phyloP scores from a whole-genome alignment of 1,139 yeast genomes.

The Candida buenavistaensis region DNA sequence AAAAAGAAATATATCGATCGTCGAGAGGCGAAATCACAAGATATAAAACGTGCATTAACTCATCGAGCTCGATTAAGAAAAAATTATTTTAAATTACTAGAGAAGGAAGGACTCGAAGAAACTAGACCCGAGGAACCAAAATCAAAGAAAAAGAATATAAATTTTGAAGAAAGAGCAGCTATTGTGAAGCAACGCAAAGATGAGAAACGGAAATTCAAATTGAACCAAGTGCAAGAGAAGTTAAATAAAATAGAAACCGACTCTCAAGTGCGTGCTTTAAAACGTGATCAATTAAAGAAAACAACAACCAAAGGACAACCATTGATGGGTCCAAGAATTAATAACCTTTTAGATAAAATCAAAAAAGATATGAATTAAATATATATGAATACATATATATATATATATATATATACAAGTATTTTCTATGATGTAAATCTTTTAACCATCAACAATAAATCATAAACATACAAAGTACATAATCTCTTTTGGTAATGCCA shows the following conservation, averaged over 20 bases:
- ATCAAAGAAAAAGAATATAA: constrained; percentile 21
- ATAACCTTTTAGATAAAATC: constrained; percentile 74
- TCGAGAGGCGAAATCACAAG: constrained; percentile 46
- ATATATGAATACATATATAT: constrained; percentile 1
- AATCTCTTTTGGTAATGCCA: constrained; percentile 49
- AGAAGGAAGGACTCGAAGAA: constrained; percentile 58
- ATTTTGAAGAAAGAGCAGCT: constrained; percentile 49
- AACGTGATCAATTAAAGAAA: constrained; percentile 53
- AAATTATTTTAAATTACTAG: constrained; percentile 76
- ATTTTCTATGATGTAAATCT: constrained; percentile 12
- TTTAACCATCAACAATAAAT: constrained; percentile 36
- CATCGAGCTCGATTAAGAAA: constrained; percentile 85
- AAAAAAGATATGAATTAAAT: constrained; percentile 40
- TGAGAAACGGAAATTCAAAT: constrained; percentile 30
- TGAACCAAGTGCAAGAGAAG: constrained; percentile 28
- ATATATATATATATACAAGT: too few relatives aligned
- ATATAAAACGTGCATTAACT: constrained; percentile 72
- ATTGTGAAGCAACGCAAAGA: constrained; percentile 46
- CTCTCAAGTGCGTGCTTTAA: constrained; percentile 35
- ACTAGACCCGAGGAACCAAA: constrained; percentile 15
- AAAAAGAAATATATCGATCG: constrained; percentile 37
- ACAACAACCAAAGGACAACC: constrained; percentile 83
- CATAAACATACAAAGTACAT: constrained; percentile 58
- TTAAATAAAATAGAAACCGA: constrained; percentile 23
- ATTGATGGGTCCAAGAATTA: constrained; percentile 85